Base-by-base conservation (phyloP, 1,139 yeast genomes). In the Taphrina flavorubra region DNA sequence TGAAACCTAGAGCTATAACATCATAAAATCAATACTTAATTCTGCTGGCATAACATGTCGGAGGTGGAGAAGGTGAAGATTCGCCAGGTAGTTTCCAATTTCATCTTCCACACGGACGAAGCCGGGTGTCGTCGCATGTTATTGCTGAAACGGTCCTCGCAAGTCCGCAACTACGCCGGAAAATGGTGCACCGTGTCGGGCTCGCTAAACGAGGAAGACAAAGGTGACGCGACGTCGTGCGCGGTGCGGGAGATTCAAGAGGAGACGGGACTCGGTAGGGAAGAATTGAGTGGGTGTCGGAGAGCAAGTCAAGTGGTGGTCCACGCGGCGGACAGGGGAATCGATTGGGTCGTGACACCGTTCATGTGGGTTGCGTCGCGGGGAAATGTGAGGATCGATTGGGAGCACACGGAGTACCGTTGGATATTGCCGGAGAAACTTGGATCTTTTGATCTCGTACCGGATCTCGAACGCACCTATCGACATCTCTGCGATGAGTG, bases 381-480 rank as follows among this genome's bases (percentile, higher is more conserved):
- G 18, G 42, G 25, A 7, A 20, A 36, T 13, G 42, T 53, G 40
- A n/a, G 11, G 40, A 53, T 53, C 16, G 58, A 53, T 37, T 53
- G 42, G 58, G 58, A 53, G 42, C 58, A 53, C 34, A 53, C 58
- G 25, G 42, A 53, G 42, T 53, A 53, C 18, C 31, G 34, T 7
- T 53, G 58, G 58, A 53, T 53, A 34, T 31, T 31, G 34, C 42
- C 58, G 14, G 58, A 53, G 42, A 53, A 53, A 16, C 58, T 53
- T 7, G 40, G 36, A 2, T 53, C 58, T 1, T 53, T 31, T 18
- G 58, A 53, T 6, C 20, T 53, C 13, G 58, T 53, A 1, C 58
- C 58, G 6, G 58, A 53, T 3, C 16, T 53, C 20, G 42, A 11
- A 11, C 13, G 34, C 20, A 53, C 65, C 37, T 58, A 49, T 20